Evolutionary conservation across 345 rosid genomes (phyloP).

Genomic region (Acer saccharum): DNA sequence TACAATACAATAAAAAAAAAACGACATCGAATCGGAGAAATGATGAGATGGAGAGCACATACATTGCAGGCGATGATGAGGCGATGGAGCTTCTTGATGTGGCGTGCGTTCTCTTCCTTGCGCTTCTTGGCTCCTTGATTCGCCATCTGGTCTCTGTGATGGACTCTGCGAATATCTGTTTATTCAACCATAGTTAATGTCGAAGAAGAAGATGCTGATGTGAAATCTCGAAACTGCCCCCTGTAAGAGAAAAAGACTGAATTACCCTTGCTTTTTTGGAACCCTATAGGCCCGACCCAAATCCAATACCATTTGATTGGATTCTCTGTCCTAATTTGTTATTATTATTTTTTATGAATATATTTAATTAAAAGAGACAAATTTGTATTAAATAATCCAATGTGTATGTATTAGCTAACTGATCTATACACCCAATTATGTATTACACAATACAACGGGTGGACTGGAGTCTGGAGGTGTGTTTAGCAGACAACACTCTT

Average conservation of each 20-base stretch:
- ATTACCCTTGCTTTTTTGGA: neutral
- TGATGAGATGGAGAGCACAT: slow-evolving; percentile 7
- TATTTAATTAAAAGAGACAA: too few relatives aligned
- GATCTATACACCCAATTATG: too few relatives aligned
- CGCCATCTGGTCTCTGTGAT: slow-evolving; percentile 48
- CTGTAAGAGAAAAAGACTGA: too few relatives aligned
- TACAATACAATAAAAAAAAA: slow-evolving; percentile 22
- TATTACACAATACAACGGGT: too few relatives aligned
- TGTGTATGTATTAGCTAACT: too few relatives aligned
- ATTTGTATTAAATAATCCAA: too few relatives aligned
- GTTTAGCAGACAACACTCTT: too few relatives aligned
- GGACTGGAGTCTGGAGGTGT: too few relatives aligned
- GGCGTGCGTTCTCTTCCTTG: slow-evolving; percentile 85
- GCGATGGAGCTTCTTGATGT: slow-evolving; percentile 64
- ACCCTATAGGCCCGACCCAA: neutral
- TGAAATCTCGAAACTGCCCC: neutral
- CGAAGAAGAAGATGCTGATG: neutral
- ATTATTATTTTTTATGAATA: too few relatives aligned
- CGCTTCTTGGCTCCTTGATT: too few relatives aligned
- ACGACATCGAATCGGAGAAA: neutral
- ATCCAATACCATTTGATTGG: neutral
- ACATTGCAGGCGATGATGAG: slow-evolving; percentile 78
- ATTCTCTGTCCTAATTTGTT: too few relatives aligned
- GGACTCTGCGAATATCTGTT: neutral
- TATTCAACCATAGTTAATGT: neutral